Evolutionary conservation across 208 protist genomes (phyloP).

Genomic region (Wallacemonas collosoma): DNA sequence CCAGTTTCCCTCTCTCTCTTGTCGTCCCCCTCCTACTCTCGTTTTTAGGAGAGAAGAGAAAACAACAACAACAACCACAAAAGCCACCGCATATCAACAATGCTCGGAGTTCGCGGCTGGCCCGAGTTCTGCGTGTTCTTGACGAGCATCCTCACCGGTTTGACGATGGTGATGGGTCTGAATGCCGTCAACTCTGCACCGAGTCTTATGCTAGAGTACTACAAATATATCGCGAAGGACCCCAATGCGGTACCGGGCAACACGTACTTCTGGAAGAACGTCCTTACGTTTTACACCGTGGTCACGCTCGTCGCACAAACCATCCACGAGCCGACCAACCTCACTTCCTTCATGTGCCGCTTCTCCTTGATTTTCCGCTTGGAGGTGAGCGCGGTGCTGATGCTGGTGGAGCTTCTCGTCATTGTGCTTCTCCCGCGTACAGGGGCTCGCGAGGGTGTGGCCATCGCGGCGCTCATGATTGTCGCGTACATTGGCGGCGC

Average conservation of each 20-base stretch:
- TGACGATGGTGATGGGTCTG: conserved; percentile 89
- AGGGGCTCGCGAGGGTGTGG: conserved; percentile 33
- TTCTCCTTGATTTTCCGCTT: conserved; percentile 74
- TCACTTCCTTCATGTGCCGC: conserved; percentile 74
- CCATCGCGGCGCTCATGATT: conserved; percentile 74
- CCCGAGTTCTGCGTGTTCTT: conserved; percentile 52
- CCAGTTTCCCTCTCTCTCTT: conserved; percentile 7
- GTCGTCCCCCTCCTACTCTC: not conserved
- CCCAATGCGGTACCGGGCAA: conserved; percentile 31
- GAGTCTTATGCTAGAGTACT: conserved; percentile 87
- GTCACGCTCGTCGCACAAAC: conserved; percentile 78
- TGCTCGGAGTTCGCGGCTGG: conserved; percentile 20
- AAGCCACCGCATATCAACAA: not conserved
- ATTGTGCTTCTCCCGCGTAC: conserved; percentile 60
- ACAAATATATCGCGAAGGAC: conserved; percentile 62
- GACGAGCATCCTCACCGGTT: conserved; percentile 76
- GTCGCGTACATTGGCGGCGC: conserved; percentile 64
- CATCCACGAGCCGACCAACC: conserved; percentile 65
- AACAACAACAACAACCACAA: not conserved
- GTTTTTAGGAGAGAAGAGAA: conserved; percentile 12
- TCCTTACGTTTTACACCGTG: conserved; percentile 82
- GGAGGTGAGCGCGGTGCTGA: conserved; percentile 40
- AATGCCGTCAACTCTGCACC: conserved; percentile 87
- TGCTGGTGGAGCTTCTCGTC: conserved; percentile 68
- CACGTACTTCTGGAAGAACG: conserved; percentile 63